Evolutionary conservation across 257 asterid genomes (phyloP).

Genomic region (Nemophila menziesii): DNA sequence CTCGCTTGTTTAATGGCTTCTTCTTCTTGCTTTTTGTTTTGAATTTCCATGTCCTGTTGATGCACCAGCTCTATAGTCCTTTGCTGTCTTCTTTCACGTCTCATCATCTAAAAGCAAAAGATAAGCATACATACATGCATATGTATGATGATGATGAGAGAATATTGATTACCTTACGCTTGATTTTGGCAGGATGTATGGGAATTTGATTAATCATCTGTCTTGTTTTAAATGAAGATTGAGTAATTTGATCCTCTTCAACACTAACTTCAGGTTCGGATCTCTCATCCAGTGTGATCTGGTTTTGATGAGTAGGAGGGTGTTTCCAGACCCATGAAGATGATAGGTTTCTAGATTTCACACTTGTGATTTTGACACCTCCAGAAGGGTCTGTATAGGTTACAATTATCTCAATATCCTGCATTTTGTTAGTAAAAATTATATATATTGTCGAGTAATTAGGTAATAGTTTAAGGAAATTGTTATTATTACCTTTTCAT

Average conservation of each 20-base stretch:
- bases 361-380: slow-evolving; percentile 45
- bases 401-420: slow-evolving; percentile 73
- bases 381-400: slow-evolving; percentile 76
- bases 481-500: neutral
- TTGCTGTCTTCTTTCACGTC: slow-evolving; percentile 61
- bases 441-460: neutral
- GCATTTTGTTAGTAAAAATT: slow-evolving; percentile 25
- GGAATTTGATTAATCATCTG: slow-evolving; percentile 21
- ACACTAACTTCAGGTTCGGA: slow-evolving; percentile 19
- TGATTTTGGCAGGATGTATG: slow-evolving; percentile 64
- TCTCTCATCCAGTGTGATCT: slow-evolving; percentile 27
- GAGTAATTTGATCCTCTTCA: slow-evolving; percentile 19
- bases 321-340: slow-evolving; percentile 86
- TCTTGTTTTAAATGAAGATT: slow-evolving; percentile 21
- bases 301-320: slow-evolving; percentile 49
- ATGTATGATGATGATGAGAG: neutral
- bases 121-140: neutral
- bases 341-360: slow-evolving; percentile 64
- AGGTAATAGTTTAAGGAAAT: slow-evolving; percentile 7
- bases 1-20: slow-evolving; percentile 69
- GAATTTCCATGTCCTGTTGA: slow-evolving; percentile 53
- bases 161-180: slow-evolving; percentile 52
- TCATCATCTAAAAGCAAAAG: slow-evolving; percentile 42
- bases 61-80: slow-evolving; percentile 56
- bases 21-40: slow-evolving; percentile 64